Base-by-base conservation (phyloP, 2,329 filamentous ascomycete species). In the Apiospora phragmitis region DNA sequence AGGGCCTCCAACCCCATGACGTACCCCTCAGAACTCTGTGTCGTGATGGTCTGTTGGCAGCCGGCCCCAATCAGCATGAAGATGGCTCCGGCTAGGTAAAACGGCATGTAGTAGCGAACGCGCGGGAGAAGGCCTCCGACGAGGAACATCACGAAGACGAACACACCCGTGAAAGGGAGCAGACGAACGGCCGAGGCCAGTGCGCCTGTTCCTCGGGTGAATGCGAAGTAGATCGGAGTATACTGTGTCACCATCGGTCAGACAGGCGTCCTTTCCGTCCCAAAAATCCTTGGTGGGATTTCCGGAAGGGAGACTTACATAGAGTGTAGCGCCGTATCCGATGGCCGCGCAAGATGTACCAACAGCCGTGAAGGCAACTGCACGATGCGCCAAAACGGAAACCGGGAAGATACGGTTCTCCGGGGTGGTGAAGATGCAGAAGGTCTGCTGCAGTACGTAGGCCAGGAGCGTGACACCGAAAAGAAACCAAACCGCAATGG, bases 91-190 rank as follows among this genome's bases (percentile, higher is more conserved):
- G 75, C 21, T 18, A 81, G 65, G 72, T 78, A 82, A 67, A 81
- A 76, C 7, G 75, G 72, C 49, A 76, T 78, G 72, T 85, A 87
- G 45, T 79, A 78, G 42, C 81, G 80, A 3, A 81, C 71, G 1
- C 74, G 75, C 0, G 81, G 79, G 49, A 87, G 78, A 2, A 83
- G 65, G 7, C 73, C 76, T 9, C 84, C 84, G 41, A 80, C 91
- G 72, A 88, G 89, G 51, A 90, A 92, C 75, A 82, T 87, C 29
- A 85, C 83, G 35, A 85, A 87, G 71, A 80, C 92, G 77, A 87
- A 88, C 75, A 88, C 88, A 72, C 70, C 74, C 70, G 72, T 74
- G 41, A 77, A 76, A 2, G 74, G 85, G 1, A 87, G 76, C 0
- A 86, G 75, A 3, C 81, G 78, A 1, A 83, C 80, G 1, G 80